Evolutionary conservation across 352 stramenopile species (phyloP), one percentile per base, ranked within the genome.

Genomic region (Achlya hypogyna): DNA sequence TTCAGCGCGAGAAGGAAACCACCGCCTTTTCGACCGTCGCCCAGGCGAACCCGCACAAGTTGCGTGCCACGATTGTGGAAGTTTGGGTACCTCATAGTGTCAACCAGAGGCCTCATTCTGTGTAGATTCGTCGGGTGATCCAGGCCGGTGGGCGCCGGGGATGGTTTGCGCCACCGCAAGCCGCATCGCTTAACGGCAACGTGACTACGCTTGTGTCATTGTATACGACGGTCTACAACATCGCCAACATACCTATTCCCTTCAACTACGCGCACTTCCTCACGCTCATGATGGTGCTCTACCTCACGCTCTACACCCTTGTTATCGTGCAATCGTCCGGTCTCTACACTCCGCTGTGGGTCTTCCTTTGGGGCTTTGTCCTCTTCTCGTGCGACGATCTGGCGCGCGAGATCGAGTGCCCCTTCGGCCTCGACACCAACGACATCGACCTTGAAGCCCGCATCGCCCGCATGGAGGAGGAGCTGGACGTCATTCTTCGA

Each of bases 251-350:
- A 10, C 84, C 84, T 20, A 93, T 93, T 60, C 84, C 84, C 28
- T 91, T 93, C 77, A 89, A 89, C 74, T 93, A 93, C 68, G 89
- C 87, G 74, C 84, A 91, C 69, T 91, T 90, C 53, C 72, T 91
- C 2, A 79, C 89, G 59, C 75, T 86, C 4, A 68, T 91, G 54
- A 76, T 93, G 40, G 71, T 75, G 25, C 75, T 72, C 6, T 93
- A 90, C 69, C 89, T 93, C 78, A 77, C 76, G 63, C 77, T 93
- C 38, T 93, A 93, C 74, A 91, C 79, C 14, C 81, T 93, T 65
- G 84, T 90, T n/a, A 91, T 91, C 59, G 82, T 93, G 12, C 81
- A 82, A 20, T 77, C 73, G 35, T 93, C 84, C 3, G 77, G 75
- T 22, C 72, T 88, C 16, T 90, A 86, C 64, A 90, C 84, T 6